Conservation (phyloP, 495 filamentous ascomycete species). For the Extremus antarcticus region DNA sequence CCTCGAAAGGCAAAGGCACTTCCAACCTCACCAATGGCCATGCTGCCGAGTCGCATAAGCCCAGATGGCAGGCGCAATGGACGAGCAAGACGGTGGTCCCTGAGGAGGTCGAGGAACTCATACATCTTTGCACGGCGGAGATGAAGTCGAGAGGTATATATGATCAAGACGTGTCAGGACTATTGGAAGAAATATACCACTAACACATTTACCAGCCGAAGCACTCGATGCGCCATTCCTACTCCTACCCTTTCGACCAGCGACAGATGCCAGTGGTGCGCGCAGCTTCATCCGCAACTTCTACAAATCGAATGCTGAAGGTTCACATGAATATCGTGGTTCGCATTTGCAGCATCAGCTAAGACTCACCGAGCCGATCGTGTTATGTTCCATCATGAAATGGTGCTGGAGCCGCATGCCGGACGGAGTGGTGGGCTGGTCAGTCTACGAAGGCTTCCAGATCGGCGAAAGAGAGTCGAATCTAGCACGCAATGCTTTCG, state of each 20-base stretch:
- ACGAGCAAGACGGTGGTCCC: constrained; percentile 72
- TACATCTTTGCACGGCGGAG: constrained; percentile 76
- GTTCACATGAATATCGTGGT: constrained; percentile 37
- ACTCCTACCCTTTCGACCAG: constrained; percentile 89
- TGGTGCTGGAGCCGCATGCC: constrained; percentile 96
- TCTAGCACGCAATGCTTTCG: constrained; percentile 84
- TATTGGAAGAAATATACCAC: not conserved
- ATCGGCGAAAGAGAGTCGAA: constrained; percentile 91
- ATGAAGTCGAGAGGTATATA: constrained; percentile 85
- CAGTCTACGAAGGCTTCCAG: constrained; percentile 90
- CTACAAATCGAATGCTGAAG: constrained; percentile 49
- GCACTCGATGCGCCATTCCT: constrained; percentile 85
- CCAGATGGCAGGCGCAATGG: constrained; percentile 85
- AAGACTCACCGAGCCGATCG: constrained; percentile 88
- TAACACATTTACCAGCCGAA: constrained; percentile 29
- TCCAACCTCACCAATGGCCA: constrained; percentile 41
- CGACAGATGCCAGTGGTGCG: constrained; percentile 79
- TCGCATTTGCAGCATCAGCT: constrained; percentile 72
- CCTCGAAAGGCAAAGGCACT: constrained; percentile 43
- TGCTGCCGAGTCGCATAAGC: constrained; percentile 47
- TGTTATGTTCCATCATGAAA: constrained; percentile 87
- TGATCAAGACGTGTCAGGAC: not conserved
- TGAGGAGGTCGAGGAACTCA: constrained; percentile 79
- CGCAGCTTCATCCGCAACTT: constrained; percentile 89
- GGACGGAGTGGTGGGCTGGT: constrained; percentile 91